phyloP scores from a whole-genome alignment of 2,329 filamentous ascomycete species.

The Cercospora citrullina region DNA sequence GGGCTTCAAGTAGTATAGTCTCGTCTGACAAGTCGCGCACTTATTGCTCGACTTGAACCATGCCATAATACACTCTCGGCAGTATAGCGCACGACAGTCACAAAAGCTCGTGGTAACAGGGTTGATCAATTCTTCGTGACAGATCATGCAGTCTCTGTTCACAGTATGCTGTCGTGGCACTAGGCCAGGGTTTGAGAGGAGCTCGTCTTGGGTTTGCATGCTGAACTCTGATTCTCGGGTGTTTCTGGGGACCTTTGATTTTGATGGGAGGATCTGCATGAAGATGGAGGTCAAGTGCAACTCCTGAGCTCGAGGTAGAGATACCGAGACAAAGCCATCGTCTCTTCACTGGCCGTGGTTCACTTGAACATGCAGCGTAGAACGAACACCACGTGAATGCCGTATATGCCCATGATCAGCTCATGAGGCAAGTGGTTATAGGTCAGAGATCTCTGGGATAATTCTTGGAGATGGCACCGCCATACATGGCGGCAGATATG shows the following conservation, averaged over 20 bases:
- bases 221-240: neutral
- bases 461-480: neutral
- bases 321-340: neutral
- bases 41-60: neutral
- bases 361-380: neutral
- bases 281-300: neutral
- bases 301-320: neutral
- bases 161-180: neutral
- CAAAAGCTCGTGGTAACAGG: neutral
- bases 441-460: neutral
- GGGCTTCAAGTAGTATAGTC: neutral
- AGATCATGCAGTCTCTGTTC: neutral
- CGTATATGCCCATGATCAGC: neutral
- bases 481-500: neutral
- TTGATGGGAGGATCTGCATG: neutral
- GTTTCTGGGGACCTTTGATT: neutral
- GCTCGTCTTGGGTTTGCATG: neutral
- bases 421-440: neutral
- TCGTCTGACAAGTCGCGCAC: neutral
- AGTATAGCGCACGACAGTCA: neutral
- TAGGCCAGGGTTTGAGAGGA: neutral
- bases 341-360: neutral
- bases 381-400: neutral
- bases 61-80: neutral
- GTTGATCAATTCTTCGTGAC: neutral